Percentiles rank a stretch among this genome's conserved stretches.
phyloP scores from a whole-genome alignment of 352 stramenopile genomes.

The Plasmopara muralis region DNA sequence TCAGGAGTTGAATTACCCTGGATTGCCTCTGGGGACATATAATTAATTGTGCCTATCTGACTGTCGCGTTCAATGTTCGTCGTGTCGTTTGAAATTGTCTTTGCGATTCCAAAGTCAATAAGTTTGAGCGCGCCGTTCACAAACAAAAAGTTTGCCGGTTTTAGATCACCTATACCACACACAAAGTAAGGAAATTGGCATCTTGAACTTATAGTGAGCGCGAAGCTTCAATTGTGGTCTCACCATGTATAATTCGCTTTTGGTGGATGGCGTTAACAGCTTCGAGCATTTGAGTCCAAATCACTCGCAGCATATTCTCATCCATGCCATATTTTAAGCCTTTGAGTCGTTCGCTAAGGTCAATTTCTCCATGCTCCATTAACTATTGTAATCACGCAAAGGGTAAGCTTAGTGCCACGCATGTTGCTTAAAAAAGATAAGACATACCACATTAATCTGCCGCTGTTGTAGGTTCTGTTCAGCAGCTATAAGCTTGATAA shows the following conservation, averaged over 20 bases:
- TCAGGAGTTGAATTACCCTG: slow-evolving; percentile 48
- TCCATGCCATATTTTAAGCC: slow-evolving; percentile 83
- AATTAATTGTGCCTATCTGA: slow-evolving; percentile 95
- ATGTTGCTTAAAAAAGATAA: not conserved
- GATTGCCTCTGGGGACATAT: slow-evolving; percentile 94
- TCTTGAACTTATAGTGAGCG: too few species aligned
- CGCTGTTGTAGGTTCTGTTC: slow-evolving; percentile 87
- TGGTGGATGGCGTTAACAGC: slow-evolving; percentile 96
- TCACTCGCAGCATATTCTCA: slow-evolving; percentile 96
- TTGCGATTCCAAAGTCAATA: slow-evolving; percentile 98
- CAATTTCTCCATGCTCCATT: slow-evolving; percentile 97
- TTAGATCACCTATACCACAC: slow-evolving; percentile 79
- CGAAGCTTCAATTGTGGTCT: not conserved
- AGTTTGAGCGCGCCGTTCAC: slow-evolving; percentile 94
- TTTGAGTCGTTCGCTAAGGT: slow-evolving; percentile 91
- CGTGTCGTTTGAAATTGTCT: slow-evolving; percentile 96
- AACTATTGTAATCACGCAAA: slow-evolving; percentile 41
- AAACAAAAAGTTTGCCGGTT: slow-evolving; percentile 96
- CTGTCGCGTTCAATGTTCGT: slow-evolving; percentile 96
- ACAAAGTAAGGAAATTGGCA: too few species aligned
- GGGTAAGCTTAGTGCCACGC: not conserved
- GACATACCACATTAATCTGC: slow-evolving; percentile 60
- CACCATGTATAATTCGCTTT: slow-evolving; percentile 91
- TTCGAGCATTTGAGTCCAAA: slow-evolving; percentile 98
- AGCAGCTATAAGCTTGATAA: slow-evolving; percentile 94